Evolutionary conservation across 345 rosid species (phyloP).

Genomic region (Boechera retrofracta): DNA sequence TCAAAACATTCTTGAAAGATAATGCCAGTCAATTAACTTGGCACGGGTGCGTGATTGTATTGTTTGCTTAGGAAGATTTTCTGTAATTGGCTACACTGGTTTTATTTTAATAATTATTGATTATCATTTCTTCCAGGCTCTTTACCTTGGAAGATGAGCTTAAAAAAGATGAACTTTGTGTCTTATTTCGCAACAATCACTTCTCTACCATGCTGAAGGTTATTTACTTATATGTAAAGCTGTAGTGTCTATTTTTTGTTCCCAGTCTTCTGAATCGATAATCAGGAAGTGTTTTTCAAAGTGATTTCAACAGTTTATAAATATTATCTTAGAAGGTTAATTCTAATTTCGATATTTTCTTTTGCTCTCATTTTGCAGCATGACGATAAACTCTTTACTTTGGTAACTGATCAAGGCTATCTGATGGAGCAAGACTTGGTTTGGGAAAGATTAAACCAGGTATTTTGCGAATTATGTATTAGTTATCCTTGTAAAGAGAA

Average conservation of each 20-base stretch:
- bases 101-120: not conserved
- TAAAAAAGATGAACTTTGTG: slow-evolving; percentile 81
- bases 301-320: not conserved
- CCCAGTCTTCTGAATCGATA: not conserved
- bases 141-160: slow-evolving; percentile 69
- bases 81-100: not conserved
- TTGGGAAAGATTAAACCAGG: slow-evolving; percentile 90
- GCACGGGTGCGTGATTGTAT: slow-evolving; percentile 62
- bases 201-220: slow-evolving; percentile 97
- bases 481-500: not conserved
- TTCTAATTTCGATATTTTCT: not conserved
- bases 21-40: slow-evolving; percentile 76
- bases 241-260: not conserved
- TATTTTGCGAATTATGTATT: slow-evolving; percentile 28
- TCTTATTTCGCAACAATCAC: slow-evolving; percentile 92
- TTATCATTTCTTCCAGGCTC: slow-evolving; percentile 58
- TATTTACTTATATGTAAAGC: slow-evolving; percentile 35
- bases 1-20: slow-evolving; percentile 64
- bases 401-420: slow-evolving; percentile 93
- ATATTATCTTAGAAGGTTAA: not conserved
- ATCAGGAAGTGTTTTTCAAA: not conserved
- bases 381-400: slow-evolving; percentile 71
- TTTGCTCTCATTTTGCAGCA: slow-evolving; percentile 55
- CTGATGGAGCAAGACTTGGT: slow-evolving; percentile 77
- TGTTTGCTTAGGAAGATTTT: slow-evolving; percentile 21